Conservation (phyloP, 2,329 filamentous ascomycete genomes). For the Myriosclerotinia duriaeana region DNA sequence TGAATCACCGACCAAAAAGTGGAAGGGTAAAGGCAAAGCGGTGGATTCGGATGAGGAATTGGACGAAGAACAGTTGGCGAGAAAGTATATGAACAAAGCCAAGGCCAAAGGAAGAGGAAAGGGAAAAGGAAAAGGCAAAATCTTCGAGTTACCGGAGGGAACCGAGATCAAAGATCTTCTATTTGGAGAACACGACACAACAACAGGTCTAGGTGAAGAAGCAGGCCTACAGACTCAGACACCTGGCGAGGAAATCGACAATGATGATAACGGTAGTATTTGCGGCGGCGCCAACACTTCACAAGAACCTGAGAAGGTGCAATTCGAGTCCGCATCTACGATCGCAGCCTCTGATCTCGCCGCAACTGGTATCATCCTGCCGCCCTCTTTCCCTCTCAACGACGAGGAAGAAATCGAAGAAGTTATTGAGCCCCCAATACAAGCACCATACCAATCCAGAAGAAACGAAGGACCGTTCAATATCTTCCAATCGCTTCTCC, state of each 20-base stretch:
- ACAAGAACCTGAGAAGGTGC: background rate
- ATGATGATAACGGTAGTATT: background rate
- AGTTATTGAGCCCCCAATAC: background rate
- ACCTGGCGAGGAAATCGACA: background rate
- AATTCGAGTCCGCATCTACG: background rate
- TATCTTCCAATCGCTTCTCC: constrained; percentile 4
- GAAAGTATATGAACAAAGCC: background rate
- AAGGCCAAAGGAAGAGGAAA: background rate
- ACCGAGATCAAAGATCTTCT: background rate
- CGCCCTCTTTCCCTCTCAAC: background rate
- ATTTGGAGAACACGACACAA: background rate
- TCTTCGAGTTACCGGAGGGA: background rate
- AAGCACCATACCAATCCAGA: background rate
- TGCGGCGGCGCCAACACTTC: rapidly evolving
- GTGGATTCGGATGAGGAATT: constrained; percentile 6
- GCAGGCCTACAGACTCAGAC: background rate
- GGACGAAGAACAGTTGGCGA: background rate
- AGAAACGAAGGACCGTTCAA: constrained; percentile 11
- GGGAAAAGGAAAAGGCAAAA: background rate
- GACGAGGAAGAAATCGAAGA: background rate
- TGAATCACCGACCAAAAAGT: background rate
- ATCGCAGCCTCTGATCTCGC: background rate
- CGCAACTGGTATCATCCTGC: background rate
- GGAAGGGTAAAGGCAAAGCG: constrained; percentile 15
- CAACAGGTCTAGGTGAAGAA: background rate